These are phyloP conservation scores for Komagataella pseudopastoris DNA, from an alignment of 805 yeast species.

Conservation along the genomic window DNA sequence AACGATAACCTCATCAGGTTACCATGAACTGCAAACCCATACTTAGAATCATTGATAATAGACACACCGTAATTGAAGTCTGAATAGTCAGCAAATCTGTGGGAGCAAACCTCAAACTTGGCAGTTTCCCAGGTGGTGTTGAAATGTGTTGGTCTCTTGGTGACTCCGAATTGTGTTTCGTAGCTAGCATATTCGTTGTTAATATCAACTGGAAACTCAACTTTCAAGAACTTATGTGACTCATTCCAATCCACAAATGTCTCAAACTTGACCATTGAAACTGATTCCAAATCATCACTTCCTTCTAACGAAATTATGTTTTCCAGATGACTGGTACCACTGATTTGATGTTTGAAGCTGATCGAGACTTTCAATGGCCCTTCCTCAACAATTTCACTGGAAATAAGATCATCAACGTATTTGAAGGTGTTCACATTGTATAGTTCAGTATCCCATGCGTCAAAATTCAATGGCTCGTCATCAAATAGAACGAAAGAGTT, in stretches of 20 bases:
- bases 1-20: slow-evolving; percentile 77
- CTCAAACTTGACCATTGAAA: slow-evolving; percentile 33
- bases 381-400: slow-evolving; percentile 24
- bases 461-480: slow-evolving; percentile 84
- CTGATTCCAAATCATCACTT: slow-evolving; percentile 18
- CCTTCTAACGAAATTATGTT: slow-evolving; percentile 65
- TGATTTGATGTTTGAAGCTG: slow-evolving; percentile 45
- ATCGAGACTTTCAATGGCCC: slow-evolving; percentile 55
- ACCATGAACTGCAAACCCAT: slow-evolving; percentile 93
- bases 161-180: slow-evolving; percentile 90
- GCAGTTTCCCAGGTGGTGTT: slow-evolving; percentile 96
- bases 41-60: slow-evolving; percentile 71
- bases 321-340: slow-evolving; percentile 41
- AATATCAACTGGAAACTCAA: slow-evolving; percentile 85
- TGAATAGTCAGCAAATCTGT: slow-evolving; percentile 84
- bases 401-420: slow-evolving; percentile 28
- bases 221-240: slow-evolving; percentile 77
- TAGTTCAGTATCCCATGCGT: slow-evolving; percentile 97
- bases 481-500: slow-evolving; percentile 75
- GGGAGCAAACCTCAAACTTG: slow-evolving; percentile 90
- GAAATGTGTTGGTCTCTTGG: slow-evolving; percentile 86
- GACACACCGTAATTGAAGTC: slow-evolving; percentile 83
- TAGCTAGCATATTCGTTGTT: slow-evolving; percentile 67
- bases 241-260: slow-evolving; percentile 78
- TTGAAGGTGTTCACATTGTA: slow-evolving; percentile 66